Percentiles rank a stretch among this genome's conserved stretches.
These are phyloP conservation scores for Dendrocalamus latiflorus DNA, from an alignment of 202 grass and related monocot genomes.

Conservation along the genomic window DNA sequence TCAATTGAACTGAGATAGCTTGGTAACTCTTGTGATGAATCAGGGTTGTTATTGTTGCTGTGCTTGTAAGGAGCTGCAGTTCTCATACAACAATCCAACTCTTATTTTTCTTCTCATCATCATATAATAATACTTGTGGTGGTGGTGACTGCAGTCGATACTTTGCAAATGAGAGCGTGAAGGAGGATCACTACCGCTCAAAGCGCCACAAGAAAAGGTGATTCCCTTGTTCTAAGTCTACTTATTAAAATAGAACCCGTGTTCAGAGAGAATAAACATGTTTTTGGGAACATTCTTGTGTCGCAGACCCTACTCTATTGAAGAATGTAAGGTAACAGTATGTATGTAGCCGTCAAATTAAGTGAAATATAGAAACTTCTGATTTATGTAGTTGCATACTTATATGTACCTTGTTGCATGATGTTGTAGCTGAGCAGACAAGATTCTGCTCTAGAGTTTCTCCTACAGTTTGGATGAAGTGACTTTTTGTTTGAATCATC, in stretches of 20 bases:
- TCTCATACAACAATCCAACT: background rate
- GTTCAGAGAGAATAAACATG: background rate
- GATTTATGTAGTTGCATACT: background rate
- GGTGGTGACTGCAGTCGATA: slow-evolving; percentile 53
- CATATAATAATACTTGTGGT: background rate
- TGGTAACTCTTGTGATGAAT: background rate
- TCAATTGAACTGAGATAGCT: background rate
- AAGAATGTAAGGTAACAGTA: background rate
- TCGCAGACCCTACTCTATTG: background rate
- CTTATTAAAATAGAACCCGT: background rate
- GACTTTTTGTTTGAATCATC: background rate
- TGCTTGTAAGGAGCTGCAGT: background rate
- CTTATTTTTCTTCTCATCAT: background rate
- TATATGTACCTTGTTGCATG: background rate
- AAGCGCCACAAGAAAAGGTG: slow-evolving; percentile 97
- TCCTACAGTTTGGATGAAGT: background rate
- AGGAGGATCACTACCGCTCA: slow-evolving; percentile 70
- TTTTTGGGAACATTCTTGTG: background rate
- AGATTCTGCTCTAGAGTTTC: background rate
- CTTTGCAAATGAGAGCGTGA: slow-evolving; percentile 70
- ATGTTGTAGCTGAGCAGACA: background rate
- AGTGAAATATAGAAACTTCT: background rate
- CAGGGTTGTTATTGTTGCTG: background rate
- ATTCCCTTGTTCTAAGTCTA: background rate
- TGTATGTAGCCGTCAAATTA: background rate